A percentile compares a stretch with the other conserved stretches of the same genome.
phyloP scores from a whole-genome alignment of 805 yeast species.

The Candida pseudoglaebosa region DNA sequence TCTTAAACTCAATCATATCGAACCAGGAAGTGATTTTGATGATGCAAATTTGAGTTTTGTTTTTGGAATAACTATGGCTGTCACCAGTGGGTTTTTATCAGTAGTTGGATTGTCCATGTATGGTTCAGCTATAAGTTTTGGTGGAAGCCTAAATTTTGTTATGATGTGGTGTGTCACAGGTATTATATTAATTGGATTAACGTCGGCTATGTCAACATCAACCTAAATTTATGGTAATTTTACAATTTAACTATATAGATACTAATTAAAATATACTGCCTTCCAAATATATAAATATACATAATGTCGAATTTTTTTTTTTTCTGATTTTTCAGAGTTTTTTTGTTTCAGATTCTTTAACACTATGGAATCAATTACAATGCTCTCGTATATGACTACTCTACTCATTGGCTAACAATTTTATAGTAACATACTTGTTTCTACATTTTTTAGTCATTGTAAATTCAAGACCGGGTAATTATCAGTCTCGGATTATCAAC shows the following conservation, averaged over 20 bases:
- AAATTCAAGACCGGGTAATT: not conserved
- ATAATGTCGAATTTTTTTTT: no score
- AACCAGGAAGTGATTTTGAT: constrained; percentile 27
- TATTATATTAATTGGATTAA: constrained; percentile 46
- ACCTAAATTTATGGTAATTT: no score
- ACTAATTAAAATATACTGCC: no score
- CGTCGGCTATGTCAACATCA: constrained; percentile 6
- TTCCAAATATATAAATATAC: no score
- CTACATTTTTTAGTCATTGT: not conserved
- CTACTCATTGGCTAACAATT: no score
- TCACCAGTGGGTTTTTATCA: constrained; percentile 80
- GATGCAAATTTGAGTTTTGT: constrained; percentile 33
- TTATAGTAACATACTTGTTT: no score
- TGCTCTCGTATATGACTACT: no score
- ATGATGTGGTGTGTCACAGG: constrained; percentile 61
- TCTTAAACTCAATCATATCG: constrained; percentile 29
- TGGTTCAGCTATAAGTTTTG: constrained; percentile 75
- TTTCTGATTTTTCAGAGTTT: no score
- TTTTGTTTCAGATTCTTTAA: no score
- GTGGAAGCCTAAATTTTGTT: constrained; percentile 62
- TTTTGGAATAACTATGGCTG: constrained; percentile 62
- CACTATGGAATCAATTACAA: no score
- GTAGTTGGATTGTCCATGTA: constrained; percentile 86
- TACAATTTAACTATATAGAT: not conserved
- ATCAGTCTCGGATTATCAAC: constrained; percentile 2